Conservation (phyloP, 78 protist genomes). For the Mastigamoeba balamuthi region DNA sequence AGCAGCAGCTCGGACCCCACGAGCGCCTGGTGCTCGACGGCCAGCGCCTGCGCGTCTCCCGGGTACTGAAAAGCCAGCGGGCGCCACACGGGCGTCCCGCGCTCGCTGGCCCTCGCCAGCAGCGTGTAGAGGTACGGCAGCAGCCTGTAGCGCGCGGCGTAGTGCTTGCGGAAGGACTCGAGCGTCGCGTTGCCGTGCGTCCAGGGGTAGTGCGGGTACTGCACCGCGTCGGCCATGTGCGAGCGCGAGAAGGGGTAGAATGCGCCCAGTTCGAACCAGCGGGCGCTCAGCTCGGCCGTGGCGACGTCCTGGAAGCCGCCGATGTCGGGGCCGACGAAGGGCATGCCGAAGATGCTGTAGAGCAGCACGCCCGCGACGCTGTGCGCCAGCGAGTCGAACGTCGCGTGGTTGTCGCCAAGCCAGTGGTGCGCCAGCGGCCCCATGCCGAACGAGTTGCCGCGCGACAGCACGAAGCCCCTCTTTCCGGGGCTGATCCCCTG, state of each 20-base stretch:
- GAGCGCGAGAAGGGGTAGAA: slow-evolving; percentile 15
- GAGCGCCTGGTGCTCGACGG: neutral
- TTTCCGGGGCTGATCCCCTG: neutral
- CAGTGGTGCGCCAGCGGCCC: slow-evolving; percentile 18
- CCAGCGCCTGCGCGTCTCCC: neutral
- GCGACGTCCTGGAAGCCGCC: slow-evolving; percentile 18
- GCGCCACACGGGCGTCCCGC: neutral
- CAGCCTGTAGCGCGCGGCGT: neutral
- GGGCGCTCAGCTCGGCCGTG: slow-evolving; percentile 17
- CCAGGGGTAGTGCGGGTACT: slow-evolving; percentile 4
- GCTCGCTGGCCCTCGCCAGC: neutral
- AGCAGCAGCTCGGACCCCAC: slow-evolving; percentile 14
- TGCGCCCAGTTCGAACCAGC: slow-evolving; percentile 15
- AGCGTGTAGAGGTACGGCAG: slow-evolving; percentile 8
- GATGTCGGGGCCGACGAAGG: slow-evolving; percentile 35
- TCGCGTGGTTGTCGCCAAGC: slow-evolving; percentile 38
- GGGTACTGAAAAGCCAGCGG: neutral
- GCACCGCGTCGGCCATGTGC: slow-evolving; percentile 2
- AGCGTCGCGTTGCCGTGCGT: neutral
- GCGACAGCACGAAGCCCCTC: slow-evolving; percentile 3
- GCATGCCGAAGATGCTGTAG: slow-evolving; percentile 11
- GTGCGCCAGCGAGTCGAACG: neutral
- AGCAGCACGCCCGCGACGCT: slow-evolving; percentile 9
- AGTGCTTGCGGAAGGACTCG: neutral
- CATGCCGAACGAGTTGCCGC: slow-evolving; percentile 20